Base-by-base conservation (phyloP, 2,329 filamentous ascomycete species). In the Calonectria honghensis region DNA sequence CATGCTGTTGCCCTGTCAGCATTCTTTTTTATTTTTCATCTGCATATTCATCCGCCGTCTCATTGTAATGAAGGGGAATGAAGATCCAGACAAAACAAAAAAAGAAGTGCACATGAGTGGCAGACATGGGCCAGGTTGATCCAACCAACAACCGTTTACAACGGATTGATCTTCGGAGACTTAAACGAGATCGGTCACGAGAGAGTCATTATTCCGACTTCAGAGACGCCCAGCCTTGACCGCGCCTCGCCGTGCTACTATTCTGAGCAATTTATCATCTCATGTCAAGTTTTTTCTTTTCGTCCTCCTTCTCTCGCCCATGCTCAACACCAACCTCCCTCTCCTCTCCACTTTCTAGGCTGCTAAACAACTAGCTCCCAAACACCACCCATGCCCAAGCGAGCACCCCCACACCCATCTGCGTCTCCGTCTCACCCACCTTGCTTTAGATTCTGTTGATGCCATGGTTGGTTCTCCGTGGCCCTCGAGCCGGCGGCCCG, bases 261-360 rank as follows among this genome's bases (percentile, higher is more conserved):
- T 79, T 80, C 78, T 78, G 54, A 70, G 77, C 32, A 64, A 41
- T 72, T 70, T 75, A 77, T 78, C 59, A 74, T 78, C 67, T 64
- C 73, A 75, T 71, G 48, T 64, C 63, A 20, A 67, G 64, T 35
- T n/a, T n/a, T 57, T 32, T 52, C 32, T 54, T 52, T 54, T 18
- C 20, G 11, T 32, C 32, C 9, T 24, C 24, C 14, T 3, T 11
- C 31, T 32, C 32, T 35, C 10, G 68, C 64, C 65, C 65, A 64
- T 67, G 35, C 73, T 50, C 59, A 72, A 63, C 70, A 27, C 73
- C 75, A 74, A 63, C 71, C 76, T 77, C 76, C 37, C 70, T 41
- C 41, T 31, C 45, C 57, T 41, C 35, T 41, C 35, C 57, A 29
- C 57, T 41, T 63, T 24, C 57, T 18, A 24, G 50, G 31, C 67